Evolutionary conservation across 768 basidiomycete species (phyloP).

Genomic region (Russula virescens): DNA sequence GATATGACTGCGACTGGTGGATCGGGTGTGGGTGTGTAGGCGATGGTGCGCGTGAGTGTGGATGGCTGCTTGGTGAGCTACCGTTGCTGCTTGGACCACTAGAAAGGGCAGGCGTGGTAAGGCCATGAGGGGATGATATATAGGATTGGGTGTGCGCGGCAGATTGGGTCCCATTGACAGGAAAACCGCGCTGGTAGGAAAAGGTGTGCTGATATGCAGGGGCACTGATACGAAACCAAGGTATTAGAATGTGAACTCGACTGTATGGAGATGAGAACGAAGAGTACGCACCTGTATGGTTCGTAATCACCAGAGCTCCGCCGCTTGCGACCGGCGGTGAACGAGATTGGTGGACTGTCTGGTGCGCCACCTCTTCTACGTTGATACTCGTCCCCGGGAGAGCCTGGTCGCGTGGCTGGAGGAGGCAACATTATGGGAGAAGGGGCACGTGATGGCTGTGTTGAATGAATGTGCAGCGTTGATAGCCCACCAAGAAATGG

Average conservation of each 20-base stretch:
- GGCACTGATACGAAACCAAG: slow-evolving; percentile 24
- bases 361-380: slow-evolving; percentile 28
- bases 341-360: slow-evolving; percentile 35
- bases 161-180: slow-evolving; percentile 18
- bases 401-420: slow-evolving; percentile 39
- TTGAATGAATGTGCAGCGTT: slow-evolving; percentile 68
- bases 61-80: slow-evolving; percentile 53
- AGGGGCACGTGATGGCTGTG: slow-evolving; percentile 63
- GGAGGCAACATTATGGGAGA: slow-evolving; percentile 60
- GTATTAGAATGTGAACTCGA: slow-evolving; percentile 11
- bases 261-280: slow-evolving; percentile 25
- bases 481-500: slow-evolving; percentile 77
- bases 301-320: slow-evolving; percentile 30
- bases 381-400: slow-evolving; percentile 31
- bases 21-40: slow-evolving; percentile 38
- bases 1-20: slow-evolving; percentile 23
- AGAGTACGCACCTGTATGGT: slow-evolving; percentile 18
- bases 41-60: slow-evolving; percentile 54
- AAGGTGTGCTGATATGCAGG: slow-evolving; percentile 30
- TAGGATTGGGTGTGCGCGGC: slow-evolving; percentile 27
- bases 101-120: slow-evolving; percentile 57
- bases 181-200: slow-evolving; percentile 28
- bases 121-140: slow-evolving; percentile 25
- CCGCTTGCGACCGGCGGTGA: slow-evolving; percentile 27
- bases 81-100: slow-evolving; percentile 60